Conservation (phyloP, 257 asterid genomes). For the Jaltomata sinuosa region DNA sequence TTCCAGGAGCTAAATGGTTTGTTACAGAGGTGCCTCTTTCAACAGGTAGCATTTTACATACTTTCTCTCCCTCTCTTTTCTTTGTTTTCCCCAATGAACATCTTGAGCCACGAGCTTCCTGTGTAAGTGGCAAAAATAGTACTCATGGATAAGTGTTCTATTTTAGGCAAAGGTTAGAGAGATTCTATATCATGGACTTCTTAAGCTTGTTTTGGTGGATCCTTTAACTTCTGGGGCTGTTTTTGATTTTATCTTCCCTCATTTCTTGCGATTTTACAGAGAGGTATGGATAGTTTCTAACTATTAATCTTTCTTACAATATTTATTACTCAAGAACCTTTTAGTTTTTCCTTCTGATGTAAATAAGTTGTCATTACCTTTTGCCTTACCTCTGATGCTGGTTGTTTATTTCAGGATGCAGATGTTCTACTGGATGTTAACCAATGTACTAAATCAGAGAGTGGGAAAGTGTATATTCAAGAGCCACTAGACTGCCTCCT, state of each 20-base stretch:
- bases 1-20: constrained; percentile 78
- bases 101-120: background rate
- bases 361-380: background rate
- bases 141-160: background rate
- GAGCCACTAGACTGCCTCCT: constrained; percentile 85
- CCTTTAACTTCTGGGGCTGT: constrained; percentile 45
- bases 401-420: constrained; percentile 38
- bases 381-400: background rate
- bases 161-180: constrained; percentile 64
- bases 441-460: constrained; percentile 52
- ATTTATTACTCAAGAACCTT: background rate
- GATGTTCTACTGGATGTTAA: constrained; percentile 38
- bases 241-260: constrained; percentile 64
- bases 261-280: constrained; percentile 60
- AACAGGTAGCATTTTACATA: constrained; percentile 45
- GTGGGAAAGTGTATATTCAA: constrained; percentile 46
- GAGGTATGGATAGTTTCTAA: constrained; percentile 34
- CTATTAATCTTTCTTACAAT: background rate
- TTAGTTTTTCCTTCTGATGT: background rate
- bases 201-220: constrained; percentile 76
- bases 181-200: constrained; percentile 54
- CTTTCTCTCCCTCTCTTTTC: constrained; percentile 1
- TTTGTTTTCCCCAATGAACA: background rate
- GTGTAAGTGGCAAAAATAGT: background rate
- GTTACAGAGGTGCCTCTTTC: constrained; percentile 82